Evolutionary conservation across 2,329 filamentous ascomycete genomes (phyloP).

Genomic region (Chalaropsis ovoidea): DNA sequence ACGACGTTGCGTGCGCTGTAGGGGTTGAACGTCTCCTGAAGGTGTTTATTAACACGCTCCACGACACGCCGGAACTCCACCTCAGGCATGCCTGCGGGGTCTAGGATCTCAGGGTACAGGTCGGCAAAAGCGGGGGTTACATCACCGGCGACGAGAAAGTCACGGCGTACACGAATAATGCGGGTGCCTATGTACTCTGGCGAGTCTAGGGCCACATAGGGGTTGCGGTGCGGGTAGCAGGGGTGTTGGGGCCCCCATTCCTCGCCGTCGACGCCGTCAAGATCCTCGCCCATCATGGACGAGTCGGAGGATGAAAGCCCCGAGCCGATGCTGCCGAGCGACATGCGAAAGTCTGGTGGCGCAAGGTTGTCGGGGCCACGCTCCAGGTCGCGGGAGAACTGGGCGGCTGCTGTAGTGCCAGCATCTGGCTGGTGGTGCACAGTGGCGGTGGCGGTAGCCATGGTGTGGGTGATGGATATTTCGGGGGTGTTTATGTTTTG

Average conservation of each 20-base stretch:
- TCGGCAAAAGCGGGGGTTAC: conserved; percentile 89
- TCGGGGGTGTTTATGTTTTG: conserved; percentile 46
- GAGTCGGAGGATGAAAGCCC: conserved; percentile 47
- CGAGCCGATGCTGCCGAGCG: conserved; percentile 42
- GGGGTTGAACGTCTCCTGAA: conserved; percentile 71
- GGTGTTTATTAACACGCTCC: conserved; percentile 66
- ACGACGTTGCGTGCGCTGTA: conserved; percentile 66
- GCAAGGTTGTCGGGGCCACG: conserved; percentile 40
- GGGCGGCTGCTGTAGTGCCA: conserved; percentile 28
- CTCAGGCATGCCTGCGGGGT: conserved; percentile 70
- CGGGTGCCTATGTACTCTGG: conserved; percentile 66
- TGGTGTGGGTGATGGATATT: conserved; percentile 35
- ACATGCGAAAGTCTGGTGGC: conserved; percentile 35
- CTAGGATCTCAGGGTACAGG: conserved; percentile 89
- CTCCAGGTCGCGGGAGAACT: conserved; percentile 45
- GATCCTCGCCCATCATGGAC: conserved; percentile 54
- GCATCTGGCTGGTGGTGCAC: conserved; percentile 25
- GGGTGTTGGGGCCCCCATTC: conserved; percentile 91
- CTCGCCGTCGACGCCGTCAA: conserved; percentile 57
- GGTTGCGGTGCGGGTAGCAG: conserved; percentile 87
- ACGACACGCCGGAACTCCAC: conserved; percentile 77
- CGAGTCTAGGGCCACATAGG: conserved; percentile 72
- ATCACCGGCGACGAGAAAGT: conserved; percentile 86
- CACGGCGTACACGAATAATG: conserved; percentile 80
- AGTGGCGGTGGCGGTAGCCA: conserved; percentile 31